Evolutionary conservation across 2,329 filamentous ascomycete species (phyloP).

Genomic region (Helicocarpus griseus): DNA sequence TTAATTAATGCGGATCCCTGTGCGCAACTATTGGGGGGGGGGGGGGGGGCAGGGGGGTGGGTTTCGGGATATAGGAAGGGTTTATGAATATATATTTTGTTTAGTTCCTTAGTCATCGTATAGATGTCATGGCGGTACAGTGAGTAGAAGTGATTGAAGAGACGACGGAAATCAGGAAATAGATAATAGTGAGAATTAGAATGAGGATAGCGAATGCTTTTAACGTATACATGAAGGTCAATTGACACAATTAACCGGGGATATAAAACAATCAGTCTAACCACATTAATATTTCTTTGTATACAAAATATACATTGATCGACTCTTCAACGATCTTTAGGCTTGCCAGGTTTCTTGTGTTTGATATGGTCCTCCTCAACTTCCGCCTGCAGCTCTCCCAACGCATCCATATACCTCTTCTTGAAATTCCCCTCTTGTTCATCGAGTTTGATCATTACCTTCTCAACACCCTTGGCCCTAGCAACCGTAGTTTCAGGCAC

Average conservation of each 20-base stretch:
- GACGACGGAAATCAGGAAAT: background rate
- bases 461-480: conserved; percentile 20
- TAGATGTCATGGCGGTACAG: too few relatives aligned
- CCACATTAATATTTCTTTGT: too few relatives aligned
- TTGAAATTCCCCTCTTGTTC: conserved; percentile 19
- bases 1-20: too few relatives aligned
- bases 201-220: background rate
- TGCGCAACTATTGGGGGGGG: too few relatives aligned
- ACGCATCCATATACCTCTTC: conserved; percentile 23
- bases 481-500: conserved; percentile 25
- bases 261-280: background rate
- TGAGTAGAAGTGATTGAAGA: too few relatives aligned
- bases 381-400: conserved; percentile 29
- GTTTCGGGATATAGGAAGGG: too few relatives aligned
- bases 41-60: too few relatives aligned
- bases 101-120: too few relatives aligned
- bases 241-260: background rate
- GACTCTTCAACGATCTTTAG: background rate
- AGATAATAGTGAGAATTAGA: background rate
- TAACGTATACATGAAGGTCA: too few relatives aligned
- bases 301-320: background rate
- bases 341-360: background rate
- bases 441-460: conserved; percentile 23
- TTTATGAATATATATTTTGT: too few relatives aligned
- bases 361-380: conserved; percentile 13